Percentiles rank a stretch among this genome's conserved stretches.
Conservation (phyloP, 1,139 yeast genomes). For the Taiozyma onychis region DNA sequence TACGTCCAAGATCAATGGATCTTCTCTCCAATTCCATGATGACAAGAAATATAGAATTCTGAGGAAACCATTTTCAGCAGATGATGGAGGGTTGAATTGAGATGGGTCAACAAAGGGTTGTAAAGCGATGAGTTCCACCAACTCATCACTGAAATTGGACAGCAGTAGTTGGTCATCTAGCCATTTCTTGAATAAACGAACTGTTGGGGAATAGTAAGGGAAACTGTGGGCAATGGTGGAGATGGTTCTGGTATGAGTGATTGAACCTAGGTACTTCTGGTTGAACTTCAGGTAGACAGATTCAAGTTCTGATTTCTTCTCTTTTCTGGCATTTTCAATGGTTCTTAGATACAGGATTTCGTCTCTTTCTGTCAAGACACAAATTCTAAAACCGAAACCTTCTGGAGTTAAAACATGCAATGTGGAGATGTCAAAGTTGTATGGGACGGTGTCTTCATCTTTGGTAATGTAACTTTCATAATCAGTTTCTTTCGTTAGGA, state of each 20-base stretch:
- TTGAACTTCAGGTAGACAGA: slow-evolving; percentile 59
- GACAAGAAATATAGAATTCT: slow-evolving; percentile 68
- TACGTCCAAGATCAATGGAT: slow-evolving; percentile 73
- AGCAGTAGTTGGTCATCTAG: slow-evolving; percentile 66
- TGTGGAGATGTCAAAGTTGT: slow-evolving; percentile 51
- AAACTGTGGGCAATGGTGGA: slow-evolving; percentile 66
- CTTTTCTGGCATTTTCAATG: slow-evolving; percentile 51
- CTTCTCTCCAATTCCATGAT: slow-evolving; percentile 92
- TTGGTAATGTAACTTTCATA: slow-evolving; percentile 55
- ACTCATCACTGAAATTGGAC: slow-evolving; percentile 68
- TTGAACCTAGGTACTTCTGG: slow-evolving; percentile 60
- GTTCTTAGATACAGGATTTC: slow-evolving; percentile 69
- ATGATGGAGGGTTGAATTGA: slow-evolving; percentile 74
- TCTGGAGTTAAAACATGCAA: slow-evolving; percentile 74
- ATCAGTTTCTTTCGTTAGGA: slow-evolving; percentile 43
- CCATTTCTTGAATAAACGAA: slow-evolving; percentile 85
- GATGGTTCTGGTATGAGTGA: slow-evolving; percentile 80
- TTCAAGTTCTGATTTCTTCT: slow-evolving; percentile 54
- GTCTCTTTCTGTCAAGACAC: slow-evolving; percentile 78
- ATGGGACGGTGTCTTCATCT: slow-evolving; percentile 59
- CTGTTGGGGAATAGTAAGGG: slow-evolving; percentile 74
- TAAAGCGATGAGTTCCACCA: slow-evolving; percentile 75
- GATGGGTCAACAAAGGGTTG: slow-evolving; percentile 84
- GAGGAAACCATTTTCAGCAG: slow-evolving; percentile 75
- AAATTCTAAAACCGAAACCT: slow-evolving; percentile 75